phyloP scores from a whole-genome alignment of 768 basidiomycete species.

The Cubamyces sp. region DNA sequence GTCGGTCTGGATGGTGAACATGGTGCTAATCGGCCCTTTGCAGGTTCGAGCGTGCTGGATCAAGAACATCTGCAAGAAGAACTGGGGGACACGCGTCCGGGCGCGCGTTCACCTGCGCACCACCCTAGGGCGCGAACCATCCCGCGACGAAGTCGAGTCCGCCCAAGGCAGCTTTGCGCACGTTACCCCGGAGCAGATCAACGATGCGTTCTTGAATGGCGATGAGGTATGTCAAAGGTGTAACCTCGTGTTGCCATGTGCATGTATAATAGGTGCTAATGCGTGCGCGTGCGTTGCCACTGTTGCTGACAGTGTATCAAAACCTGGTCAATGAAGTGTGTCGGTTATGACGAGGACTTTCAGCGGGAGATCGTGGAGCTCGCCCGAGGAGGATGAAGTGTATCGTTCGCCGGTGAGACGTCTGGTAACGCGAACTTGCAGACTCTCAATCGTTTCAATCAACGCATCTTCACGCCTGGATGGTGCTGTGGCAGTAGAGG shows the following conservation, averaged over 20 bases:
- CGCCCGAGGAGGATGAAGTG: background rate
- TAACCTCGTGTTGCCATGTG: too few relatives aligned
- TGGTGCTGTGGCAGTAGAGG: too few relatives aligned
- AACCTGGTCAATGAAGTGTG: constrained; percentile 46
- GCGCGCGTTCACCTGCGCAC: constrained; percentile 37
- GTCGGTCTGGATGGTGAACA: background rate
- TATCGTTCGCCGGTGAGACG: background rate
- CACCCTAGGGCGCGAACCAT: constrained; percentile 31
- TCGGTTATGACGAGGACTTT: constrained; percentile 44
- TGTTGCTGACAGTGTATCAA: constrained; percentile 33
- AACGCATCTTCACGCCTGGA: too few relatives aligned
- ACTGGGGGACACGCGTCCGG: constrained; percentile 35
- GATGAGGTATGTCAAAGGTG: constrained; percentile 35
- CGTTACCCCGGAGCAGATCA: constrained; percentile 35
- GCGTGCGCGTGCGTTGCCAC: background rate
- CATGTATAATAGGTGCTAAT: background rate
- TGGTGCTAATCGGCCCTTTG: too few relatives aligned
- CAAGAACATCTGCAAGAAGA: constrained; percentile 22
- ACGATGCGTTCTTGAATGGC: constrained; percentile 34
- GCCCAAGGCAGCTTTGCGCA: constrained; percentile 19
- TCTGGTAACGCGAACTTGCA: background rate
- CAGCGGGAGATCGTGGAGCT: constrained; percentile 34
- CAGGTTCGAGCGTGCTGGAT: constrained; percentile 39
- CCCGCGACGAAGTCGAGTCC: constrained; percentile 30
- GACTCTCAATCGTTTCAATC: background rate